A percentile compares a stretch with the other conserved stretches of the same genome.
Conservation (phyloP, 805 yeast genomes). For the Myxozyma mucilagina region DNA sequence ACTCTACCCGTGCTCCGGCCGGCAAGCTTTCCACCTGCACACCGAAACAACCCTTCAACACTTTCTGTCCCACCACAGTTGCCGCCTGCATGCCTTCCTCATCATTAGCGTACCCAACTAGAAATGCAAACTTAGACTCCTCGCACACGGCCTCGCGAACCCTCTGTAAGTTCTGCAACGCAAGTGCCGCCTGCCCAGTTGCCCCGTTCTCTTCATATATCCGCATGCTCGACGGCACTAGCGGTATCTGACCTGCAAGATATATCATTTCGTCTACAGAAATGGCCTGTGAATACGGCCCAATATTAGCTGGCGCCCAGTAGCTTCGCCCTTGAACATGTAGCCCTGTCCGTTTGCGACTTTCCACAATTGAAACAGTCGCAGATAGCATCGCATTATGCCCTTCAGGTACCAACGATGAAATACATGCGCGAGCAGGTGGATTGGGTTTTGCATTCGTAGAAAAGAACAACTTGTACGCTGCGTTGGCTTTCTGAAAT, state of each 20-base stretch:
- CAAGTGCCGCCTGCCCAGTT: constrained; percentile 48
- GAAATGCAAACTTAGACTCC: not conserved
- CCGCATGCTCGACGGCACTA: constrained; percentile 70
- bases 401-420: constrained; percentile 50
- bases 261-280: constrained; percentile 54
- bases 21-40: constrained; percentile 10
- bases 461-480: constrained; percentile 59
- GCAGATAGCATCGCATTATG: constrained; percentile 60
- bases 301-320: constrained; percentile 99
- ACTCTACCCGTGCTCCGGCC: constrained; percentile 17
- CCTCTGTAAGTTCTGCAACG: constrained; percentile 73
- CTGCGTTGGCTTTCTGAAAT: constrained; percentile 61
- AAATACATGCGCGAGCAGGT: constrained; percentile 86
- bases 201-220: constrained; percentile 40
- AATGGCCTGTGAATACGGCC: constrained; percentile 91
- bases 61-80: not conserved
- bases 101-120: constrained; percentile 5
- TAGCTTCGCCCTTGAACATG: constrained; percentile 92
- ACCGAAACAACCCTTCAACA: constrained; percentile 1
- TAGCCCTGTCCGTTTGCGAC: constrained; percentile 58
- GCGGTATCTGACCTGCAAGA: constrained; percentile 89
- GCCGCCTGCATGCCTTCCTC: constrained; percentile 6
- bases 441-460: constrained; percentile 57
- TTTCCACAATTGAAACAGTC: constrained; percentile 44
- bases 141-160: constrained; percentile 54